Percentiles rank a stretch among this genome's conserved stretches.
Conservation (phyloP, 306 rosid genomes). For the Luffa acutangula region DNA sequence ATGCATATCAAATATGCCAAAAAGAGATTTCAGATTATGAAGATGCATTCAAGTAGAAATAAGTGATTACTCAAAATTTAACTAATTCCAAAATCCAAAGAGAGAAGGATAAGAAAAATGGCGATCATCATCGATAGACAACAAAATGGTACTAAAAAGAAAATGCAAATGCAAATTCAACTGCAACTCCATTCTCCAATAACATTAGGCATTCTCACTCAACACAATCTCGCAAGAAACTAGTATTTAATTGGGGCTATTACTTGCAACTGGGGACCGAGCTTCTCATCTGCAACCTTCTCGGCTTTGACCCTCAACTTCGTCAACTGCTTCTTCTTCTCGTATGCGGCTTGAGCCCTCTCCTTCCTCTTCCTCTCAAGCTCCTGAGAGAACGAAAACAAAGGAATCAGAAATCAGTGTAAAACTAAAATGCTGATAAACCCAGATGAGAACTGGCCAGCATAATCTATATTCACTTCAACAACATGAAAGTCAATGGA, state of each 20-base stretch:
- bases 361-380: slow-evolving; percentile 80
- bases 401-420: neutral
- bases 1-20: neutral
- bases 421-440: neutral
- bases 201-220: neutral
- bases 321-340: slow-evolving; percentile 64
- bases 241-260: slow-evolving; percentile 60
- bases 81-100: slow-evolving; percentile 13
- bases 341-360: slow-evolving; percentile 39
- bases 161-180: slow-evolving; percentile 7
- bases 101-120: neutral
- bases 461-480: neutral
- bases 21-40: too few relatives aligned
- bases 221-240: neutral
- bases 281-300: slow-evolving; percentile 54
- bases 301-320: slow-evolving; percentile 61
- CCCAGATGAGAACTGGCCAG: neutral
- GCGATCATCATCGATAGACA: neutral
- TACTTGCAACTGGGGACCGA: slow-evolving; percentile 49
- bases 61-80: neutral
- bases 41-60: neutral
- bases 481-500: neutral
- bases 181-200: slow-evolving; percentile 11
- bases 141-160: slow-evolving; percentile 6
- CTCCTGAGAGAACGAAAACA: slow-evolving; percentile 21